Evolutionary conservation across 164 flowering plant genomes (phyloP).

Genomic region (Protea cynaroides): DNA sequence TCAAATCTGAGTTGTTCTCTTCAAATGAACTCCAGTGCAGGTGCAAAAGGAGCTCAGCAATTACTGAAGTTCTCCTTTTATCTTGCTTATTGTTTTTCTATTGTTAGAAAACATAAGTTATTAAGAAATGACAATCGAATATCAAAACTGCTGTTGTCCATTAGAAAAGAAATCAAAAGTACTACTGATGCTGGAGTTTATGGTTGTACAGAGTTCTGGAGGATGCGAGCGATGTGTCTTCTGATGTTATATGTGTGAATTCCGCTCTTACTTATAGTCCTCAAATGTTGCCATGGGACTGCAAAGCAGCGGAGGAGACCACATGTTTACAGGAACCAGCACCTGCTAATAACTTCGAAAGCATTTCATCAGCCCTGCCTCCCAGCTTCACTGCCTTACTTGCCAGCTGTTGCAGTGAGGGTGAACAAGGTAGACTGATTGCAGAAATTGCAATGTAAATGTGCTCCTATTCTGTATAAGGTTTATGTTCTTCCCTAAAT

Average conservation of each 20-base stretch:
- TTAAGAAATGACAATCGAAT: neutral
- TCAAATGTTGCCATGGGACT: constrained; percentile 17
- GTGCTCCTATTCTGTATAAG: neutral
- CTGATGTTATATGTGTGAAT: constrained; percentile 4
- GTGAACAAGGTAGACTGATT: constrained; percentile 28
- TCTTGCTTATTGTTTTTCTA: neutral
- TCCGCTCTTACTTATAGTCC: constrained; percentile 10
- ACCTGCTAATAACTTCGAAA: constrained; percentile 11
- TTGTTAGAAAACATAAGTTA: neutral
- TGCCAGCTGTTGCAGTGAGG: constrained; percentile 29
- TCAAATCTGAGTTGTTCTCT: constrained; percentile 32
- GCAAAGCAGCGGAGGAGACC: constrained; percentile 21
- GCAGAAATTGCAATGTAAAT: neutral
- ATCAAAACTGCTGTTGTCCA: neutral
- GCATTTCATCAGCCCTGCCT: constrained; percentile 33
- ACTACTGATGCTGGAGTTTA: constrained; percentile 4
- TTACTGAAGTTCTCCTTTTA: neutral
- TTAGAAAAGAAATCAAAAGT: neutral
- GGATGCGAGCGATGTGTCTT: constrained; percentile 7
- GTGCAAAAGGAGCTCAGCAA: constrained; percentile 19
- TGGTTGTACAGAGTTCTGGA: constrained; percentile 20
- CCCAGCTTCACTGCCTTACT: constrained; percentile 70
- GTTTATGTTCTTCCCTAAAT: neutral
- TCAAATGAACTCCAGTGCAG: constrained; percentile 26
- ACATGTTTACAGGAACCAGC: constrained; percentile 19